Evolutionary conservation across 129 eudicot species (phyloP).

Genomic region (Tanacetum coccineum): DNA sequence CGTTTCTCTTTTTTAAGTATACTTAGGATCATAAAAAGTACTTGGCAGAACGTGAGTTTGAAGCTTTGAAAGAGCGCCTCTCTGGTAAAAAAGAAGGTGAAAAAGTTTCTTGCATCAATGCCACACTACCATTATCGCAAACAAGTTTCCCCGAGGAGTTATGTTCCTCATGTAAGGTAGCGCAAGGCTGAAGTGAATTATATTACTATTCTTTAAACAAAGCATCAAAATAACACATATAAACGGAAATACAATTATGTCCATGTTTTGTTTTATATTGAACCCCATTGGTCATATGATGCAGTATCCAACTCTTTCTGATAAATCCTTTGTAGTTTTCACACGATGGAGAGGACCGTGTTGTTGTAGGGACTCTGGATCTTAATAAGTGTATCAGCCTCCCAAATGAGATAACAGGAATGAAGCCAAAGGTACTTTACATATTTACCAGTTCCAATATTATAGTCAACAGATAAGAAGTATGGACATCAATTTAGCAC

Average conservation of each 20-base stretch:
- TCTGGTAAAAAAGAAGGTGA: slow-evolving; percentile 63
- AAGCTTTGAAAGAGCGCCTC: slow-evolving; percentile 81
- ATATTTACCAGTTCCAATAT: neutral
- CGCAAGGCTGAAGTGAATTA: neutral
- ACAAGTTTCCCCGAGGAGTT: slow-evolving; percentile 45
- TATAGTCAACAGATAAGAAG: neutral
- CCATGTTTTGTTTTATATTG: neutral
- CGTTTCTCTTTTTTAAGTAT: slow-evolving; percentile 62
- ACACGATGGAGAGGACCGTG: slow-evolving; percentile 53
- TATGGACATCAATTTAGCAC: neutral
- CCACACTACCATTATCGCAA: slow-evolving; percentile 61
- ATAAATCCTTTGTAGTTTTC: slow-evolving; percentile 45
- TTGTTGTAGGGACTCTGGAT: slow-evolving; percentile 83
- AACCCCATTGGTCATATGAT: neutral
- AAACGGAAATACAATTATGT: neutral
- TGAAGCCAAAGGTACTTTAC: slow-evolving; percentile 68
- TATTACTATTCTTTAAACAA: neutral
- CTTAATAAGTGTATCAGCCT: slow-evolving; percentile 77
- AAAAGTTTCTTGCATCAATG: slow-evolving; percentile 84
- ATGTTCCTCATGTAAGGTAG: slow-evolving; percentile 67
- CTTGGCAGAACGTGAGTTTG: slow-evolving; percentile 81
- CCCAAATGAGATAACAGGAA: slow-evolving; percentile 87
- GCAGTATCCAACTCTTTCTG: neutral
- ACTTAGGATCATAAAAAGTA: slow-evolving; percentile 90
- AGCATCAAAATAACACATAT: neutral